These are phyloP conservation scores for Iris pallida DNA, from an alignment of 116 monocot genomes.

Conservation along the genomic window DNA sequence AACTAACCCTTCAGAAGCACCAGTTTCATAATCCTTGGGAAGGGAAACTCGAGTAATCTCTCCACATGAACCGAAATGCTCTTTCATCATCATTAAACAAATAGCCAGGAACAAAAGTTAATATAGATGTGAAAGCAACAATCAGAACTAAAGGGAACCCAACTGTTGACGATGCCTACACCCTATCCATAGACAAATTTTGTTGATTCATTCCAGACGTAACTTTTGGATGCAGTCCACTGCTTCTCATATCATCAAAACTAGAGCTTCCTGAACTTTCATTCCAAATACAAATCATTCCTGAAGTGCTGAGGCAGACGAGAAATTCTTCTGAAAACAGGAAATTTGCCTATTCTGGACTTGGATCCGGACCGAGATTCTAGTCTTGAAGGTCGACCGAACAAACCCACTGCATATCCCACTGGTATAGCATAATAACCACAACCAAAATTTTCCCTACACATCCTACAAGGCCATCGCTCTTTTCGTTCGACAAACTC, in stretches of 20 bases:
- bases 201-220: slow-evolving; percentile 6
- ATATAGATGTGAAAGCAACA: too few species aligned
- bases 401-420: slow-evolving; percentile 82
- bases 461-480: slow-evolving; percentile 10
- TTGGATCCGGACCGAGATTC: slow-evolving; percentile 19
- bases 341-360: slow-evolving; percentile 67
- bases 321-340: slow-evolving; percentile 64
- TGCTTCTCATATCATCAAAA: slow-evolving; percentile 36
- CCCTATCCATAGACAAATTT: background rate
- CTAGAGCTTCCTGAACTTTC: slow-evolving; percentile 36
- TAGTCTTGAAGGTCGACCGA: slow-evolving; percentile 38
- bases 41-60: too few species aligned
- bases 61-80: too few species aligned
- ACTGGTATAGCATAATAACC: slow-evolving; percentile 47
- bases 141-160: background rate
- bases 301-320: slow-evolving; percentile 58
- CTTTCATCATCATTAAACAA: too few species aligned
- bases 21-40: too few species aligned
- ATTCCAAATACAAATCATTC: slow-evolving; percentile 50
- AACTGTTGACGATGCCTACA: background rate
- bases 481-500: background rate
- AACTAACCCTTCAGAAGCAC: too few species aligned
- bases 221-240: slow-evolving; percentile 16
- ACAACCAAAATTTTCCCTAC: slow-evolving; percentile 36
- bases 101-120: too few species aligned